Evolutionary conservation across 2,329 filamentous ascomycete species (phyloP).

Genomic region (Pseudophaeomoniella oleicola): DNA sequence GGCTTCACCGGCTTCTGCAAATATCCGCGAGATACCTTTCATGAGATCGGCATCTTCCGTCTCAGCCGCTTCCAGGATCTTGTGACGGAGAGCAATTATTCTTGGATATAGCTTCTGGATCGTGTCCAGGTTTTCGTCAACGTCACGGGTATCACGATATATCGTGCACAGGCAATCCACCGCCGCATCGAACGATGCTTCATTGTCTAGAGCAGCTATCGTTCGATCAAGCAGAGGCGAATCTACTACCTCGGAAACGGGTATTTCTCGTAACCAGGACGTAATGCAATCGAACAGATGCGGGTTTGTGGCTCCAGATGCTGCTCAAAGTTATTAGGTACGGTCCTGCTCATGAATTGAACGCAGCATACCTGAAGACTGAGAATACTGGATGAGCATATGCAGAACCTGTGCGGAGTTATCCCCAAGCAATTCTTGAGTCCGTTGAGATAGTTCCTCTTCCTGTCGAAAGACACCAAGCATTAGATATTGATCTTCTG

Average conservation of each 20-base stretch:
- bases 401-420: slow-evolving; percentile 80
- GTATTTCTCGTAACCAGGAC: slow-evolving; percentile 90
- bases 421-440: slow-evolving; percentile 75
- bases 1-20: slow-evolving; percentile 82
- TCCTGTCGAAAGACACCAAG: slow-evolving; percentile 50
- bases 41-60: slow-evolving; percentile 75
- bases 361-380: slow-evolving; percentile 64
- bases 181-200: slow-evolving; percentile 69
- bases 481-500: slow-evolving; percentile 33
- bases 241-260: slow-evolving; percentile 65
- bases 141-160: slow-evolving; percentile 80
- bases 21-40: slow-evolving; percentile 78
- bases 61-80: slow-evolving; percentile 58
- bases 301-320: slow-evolving; percentile 66
- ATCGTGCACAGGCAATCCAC: slow-evolving; percentile 88
- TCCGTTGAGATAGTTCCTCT: slow-evolving; percentile 80
- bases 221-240: slow-evolving; percentile 74
- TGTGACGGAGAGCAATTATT: slow-evolving; percentile 60
- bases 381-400: slow-evolving; percentile 77
- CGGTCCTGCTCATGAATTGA: slow-evolving; percentile 1
- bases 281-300: slow-evolving; percentile 90
- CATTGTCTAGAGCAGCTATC: slow-evolving; percentile 60
- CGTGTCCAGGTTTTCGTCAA: slow-evolving; percentile 72
- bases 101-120: slow-evolving; percentile 75
- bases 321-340: slow-evolving; percentile 29